Percentiles rank a stretch among this genome's conserved stretches.
These are phyloP conservation scores for Pyrenochaeta sp. DNA, from an alignment of 2,329 filamentous ascomycete genomes.

Conservation along the genomic window DNA sequence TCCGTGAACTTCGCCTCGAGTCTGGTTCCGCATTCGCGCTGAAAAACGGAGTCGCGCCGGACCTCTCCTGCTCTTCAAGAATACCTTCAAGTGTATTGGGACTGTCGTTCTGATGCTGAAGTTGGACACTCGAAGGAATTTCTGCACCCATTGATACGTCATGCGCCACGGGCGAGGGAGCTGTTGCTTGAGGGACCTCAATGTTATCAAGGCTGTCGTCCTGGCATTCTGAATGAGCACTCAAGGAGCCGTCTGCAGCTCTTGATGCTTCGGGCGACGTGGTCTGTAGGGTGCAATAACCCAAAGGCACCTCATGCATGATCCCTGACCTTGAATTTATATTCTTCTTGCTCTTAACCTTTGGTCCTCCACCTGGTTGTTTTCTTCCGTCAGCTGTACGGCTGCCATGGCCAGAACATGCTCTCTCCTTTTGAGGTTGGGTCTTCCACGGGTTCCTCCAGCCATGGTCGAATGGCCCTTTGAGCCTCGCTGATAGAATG, in stretches of 20 bases:
- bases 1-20: too few species aligned
- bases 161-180: conserved; percentile 17
- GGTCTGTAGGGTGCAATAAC: too few species aligned
- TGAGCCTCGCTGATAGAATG: conserved; percentile 67
- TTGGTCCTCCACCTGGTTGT: neutral
- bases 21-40: conserved; percentile 22
- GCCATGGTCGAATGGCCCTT: conserved; percentile 64
- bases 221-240: conserved; percentile 8
- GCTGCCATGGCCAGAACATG: neutral
- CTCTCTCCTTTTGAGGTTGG: conserved; percentile 3
- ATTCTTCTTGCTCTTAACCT: too few species aligned
- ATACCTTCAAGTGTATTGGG: too few species aligned
- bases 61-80: too few species aligned
- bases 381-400: neutral
- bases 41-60: conserved; percentile 24
- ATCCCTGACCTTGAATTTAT: too few species aligned
- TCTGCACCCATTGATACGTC: too few species aligned
- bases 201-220: conserved; percentile 17
- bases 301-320: too few species aligned
- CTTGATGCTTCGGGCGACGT: conserved; percentile 29
- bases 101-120: too few species aligned
- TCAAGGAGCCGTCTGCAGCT: conserved; percentile 9
- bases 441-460: conserved; percentile 49
- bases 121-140: too few species aligned
- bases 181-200: conserved; percentile 25